Base-by-base conservation (phyloP, 2,329 filamentous ascomycete species). In the Didymella pomorum region DNA sequence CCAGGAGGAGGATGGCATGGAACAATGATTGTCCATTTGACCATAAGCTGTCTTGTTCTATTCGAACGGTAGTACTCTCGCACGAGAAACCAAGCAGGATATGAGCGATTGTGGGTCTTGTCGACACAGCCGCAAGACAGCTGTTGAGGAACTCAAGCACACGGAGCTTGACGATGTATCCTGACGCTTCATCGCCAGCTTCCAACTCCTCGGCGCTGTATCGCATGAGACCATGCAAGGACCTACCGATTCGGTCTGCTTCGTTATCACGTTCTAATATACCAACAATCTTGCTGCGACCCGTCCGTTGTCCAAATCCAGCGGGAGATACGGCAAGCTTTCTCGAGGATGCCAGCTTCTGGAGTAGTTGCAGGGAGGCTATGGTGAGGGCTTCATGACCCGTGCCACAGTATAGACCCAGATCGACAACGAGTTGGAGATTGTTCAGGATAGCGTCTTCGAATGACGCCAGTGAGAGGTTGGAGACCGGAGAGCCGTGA, bases 391-490 rank as follows among this genome's bases (percentile, higher is more conserved):
- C 86, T 33, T 92, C 86, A 68, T 97, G 91, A 0, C 90, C 91
- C 53, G 93, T 89, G 14, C 92, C 91, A 67, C 93, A 94, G 74
- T 95, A 97, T 29, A 91, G 85, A 28, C 93, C 93, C 23, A 99
- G 81, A 65, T 95, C 89, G 3, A 93, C 88, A 39, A 98, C 86
- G 7, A 97, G 80, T 41, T 85, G 83, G 26, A 99, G 80, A 68
- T 95, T 89, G 57, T 89, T 92, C 37, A 97, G 83, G 20, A 99
- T 82, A 8, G 92, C 93, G 71, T 99, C 96, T 73, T 98, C 94
- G 69, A 99, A 94, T 0, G 90, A 93, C n/a, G 90, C 84, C 65
- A 94, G 90, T 0, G 92, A 88, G 6, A 89, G 86, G 67, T 91
- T 92, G 0, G 89, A 85, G 21, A 95, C 88, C 4, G 85, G 83